phyloP scores from a whole-genome alignment of 108 stramenopile genomes.

The Seminavis robusta region DNA sequence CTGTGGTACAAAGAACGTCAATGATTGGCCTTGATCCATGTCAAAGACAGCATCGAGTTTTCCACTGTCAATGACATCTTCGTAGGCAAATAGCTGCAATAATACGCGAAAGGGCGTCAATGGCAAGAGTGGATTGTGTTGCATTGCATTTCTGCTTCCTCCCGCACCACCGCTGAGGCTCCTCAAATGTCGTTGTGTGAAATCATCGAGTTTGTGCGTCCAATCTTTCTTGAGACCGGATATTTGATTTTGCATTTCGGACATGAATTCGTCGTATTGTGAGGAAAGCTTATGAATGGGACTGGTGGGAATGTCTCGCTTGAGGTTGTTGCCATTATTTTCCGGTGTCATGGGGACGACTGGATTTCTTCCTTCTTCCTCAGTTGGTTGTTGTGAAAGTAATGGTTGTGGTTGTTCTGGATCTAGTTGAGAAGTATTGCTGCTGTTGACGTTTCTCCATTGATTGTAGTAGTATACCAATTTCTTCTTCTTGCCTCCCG shows the following conservation, averaged over 20 bases:
- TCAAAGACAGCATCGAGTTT: slow-evolving; percentile 65
- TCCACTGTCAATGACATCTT: slow-evolving; percentile 67
- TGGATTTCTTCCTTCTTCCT: no score
- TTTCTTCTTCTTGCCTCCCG: slow-evolving; percentile 20
- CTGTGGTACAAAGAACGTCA: slow-evolving; percentile 81
- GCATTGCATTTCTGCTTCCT: background rate
- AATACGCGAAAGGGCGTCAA: slow-evolving; percentile 72
- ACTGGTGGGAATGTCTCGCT: no score
- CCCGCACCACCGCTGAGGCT: background rate
- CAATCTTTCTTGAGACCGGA: slow-evolving; percentile 37
- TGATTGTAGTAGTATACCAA: slow-evolving; percentile 11
- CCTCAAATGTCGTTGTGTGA: slow-evolving; percentile 3
- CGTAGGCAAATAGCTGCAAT: slow-evolving; percentile 81
- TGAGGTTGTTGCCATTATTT: no score
- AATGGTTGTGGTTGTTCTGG: slow-evolving; percentile 1
- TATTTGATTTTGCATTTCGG: slow-evolving; percentile 35
- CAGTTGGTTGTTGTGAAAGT: background rate
- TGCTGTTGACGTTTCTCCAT: slow-evolving; percentile 25
- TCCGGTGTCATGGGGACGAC: no score
- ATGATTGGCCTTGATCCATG: slow-evolving; percentile 44
- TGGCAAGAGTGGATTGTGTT: slow-evolving; percentile 5
- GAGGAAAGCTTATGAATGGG: no score
- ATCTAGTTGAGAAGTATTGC: slow-evolving; percentile 22
- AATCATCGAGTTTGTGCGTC: slow-evolving; percentile 49
- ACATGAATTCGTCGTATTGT: slow-evolving; percentile 27